Conservation (phyloP, 164 flowering plant genomes). For the Vitis labrusca region DNA sequence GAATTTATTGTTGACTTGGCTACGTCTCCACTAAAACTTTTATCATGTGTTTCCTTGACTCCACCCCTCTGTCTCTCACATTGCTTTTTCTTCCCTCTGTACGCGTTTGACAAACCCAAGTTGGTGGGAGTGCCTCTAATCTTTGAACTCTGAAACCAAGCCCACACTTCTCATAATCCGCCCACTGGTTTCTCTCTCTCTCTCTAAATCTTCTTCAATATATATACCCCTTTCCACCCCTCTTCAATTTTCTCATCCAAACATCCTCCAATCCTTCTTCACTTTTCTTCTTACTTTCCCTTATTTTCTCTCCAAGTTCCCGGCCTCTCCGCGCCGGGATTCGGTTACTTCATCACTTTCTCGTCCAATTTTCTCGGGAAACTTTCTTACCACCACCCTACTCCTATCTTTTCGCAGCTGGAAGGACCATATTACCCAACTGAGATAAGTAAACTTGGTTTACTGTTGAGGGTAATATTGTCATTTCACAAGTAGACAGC, state of each 20-base stretch:
- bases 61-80: not conserved
- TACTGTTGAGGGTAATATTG: not conserved
- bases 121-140: not conserved
- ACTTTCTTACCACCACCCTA: not conserved
- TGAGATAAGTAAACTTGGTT: no score
- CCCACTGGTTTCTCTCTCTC: constrained; percentile 17
- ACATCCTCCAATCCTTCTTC: not conserved
- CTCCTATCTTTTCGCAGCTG: no score
- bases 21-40: no score
- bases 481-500: constrained; percentile 2
- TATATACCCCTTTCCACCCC: not conserved
- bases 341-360: not conserved
- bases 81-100: not conserved
- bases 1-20: no score
- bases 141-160: constrained; percentile 9
- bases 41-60: not conserved
- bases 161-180: not conserved
- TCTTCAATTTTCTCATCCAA: not conserved
- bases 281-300: not conserved
- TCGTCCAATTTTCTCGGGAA: constrained; percentile 1
- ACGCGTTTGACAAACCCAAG: not conserved
- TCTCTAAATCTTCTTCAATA: not conserved
- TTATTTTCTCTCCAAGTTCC: not conserved
- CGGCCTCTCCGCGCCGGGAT: not conserved
- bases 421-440: no score